Conservation (phyloP, 208 protist species). For the Jaenimonas drosophilae region DNA sequence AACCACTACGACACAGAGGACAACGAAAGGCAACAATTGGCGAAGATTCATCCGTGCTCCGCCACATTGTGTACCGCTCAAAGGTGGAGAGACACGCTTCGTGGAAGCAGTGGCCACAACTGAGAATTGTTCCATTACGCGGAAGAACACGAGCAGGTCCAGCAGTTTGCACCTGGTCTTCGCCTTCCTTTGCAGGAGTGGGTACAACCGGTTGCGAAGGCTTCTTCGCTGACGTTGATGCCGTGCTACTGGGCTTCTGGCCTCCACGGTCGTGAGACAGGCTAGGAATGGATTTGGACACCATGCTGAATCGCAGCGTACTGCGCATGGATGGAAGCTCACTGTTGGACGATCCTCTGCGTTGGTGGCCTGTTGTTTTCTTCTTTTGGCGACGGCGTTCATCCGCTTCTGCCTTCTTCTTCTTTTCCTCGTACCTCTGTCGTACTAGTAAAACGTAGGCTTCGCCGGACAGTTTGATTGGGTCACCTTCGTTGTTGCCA, state of each 20-base stretch:
- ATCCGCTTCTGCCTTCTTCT: neutral
- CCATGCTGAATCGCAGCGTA: neutral
- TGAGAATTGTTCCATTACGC: constrained; percentile 52
- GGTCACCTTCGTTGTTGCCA: too few species aligned
- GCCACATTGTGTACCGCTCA: constrained; percentile 57
- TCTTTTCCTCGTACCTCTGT: constrained; percentile 28
- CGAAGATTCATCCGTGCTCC: constrained; percentile 10
- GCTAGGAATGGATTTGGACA: too few species aligned
- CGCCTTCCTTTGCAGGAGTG: too few species aligned
- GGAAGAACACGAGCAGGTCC: too few species aligned
- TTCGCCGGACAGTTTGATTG: constrained; percentile 6
- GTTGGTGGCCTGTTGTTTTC: constrained; percentile 1
- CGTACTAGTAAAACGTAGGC: constrained; percentile 20
- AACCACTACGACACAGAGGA: constrained; percentile 70
- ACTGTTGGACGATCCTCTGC: too few species aligned
- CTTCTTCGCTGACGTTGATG: neutral
- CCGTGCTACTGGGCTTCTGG: neutral
- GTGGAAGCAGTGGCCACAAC: constrained; percentile 82
- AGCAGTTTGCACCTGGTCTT: too few species aligned
- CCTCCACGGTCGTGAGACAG: too few species aligned
- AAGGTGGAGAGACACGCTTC: constrained; percentile 54
- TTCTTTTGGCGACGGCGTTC: neutral
- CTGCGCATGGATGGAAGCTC: neutral
- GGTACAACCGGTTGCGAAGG: neutral
- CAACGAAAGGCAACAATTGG: constrained; percentile 22